Conservation (phyloP, 2,329 filamentous ascomycete species). For the Pseudogymnoascus sp. region DNA sequence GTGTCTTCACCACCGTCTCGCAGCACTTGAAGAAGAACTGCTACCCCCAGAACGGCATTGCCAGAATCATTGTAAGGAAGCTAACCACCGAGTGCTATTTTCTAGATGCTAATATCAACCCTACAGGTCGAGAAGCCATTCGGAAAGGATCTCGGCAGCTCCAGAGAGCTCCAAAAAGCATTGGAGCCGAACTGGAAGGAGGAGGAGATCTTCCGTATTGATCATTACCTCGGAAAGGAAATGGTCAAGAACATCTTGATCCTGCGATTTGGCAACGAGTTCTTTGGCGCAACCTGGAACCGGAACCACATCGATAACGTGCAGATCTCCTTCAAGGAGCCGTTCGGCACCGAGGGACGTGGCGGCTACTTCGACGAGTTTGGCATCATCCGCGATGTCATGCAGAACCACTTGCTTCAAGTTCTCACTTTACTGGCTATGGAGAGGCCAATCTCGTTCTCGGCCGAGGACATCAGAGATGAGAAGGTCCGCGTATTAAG, state of each 20-base stretch:
- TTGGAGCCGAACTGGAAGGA: conserved; percentile 97
- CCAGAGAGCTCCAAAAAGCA: conserved; percentile 86
- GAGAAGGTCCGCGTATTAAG: conserved; percentile 96
- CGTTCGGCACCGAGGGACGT: conserved; percentile 94
- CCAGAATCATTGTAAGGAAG: conserved; percentile 76
- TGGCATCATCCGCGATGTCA: conserved; percentile 97
- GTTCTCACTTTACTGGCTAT: conserved; percentile 93
- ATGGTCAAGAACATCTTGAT: conserved; percentile 99
- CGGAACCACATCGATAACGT: conserved; percentile 98
- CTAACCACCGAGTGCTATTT: background rate
- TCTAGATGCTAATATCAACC: conserved; percentile 17
- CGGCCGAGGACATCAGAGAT: conserved; percentile 93
- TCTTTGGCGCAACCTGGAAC: conserved; percentile 98
- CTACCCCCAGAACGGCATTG: conserved; percentile 84
- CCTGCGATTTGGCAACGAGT: conserved; percentile 95
- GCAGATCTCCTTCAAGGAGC: conserved; percentile 99
- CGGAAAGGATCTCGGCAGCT: conserved; percentile 91
- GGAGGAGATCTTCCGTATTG: conserved; percentile 97
- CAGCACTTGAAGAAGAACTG: conserved; percentile 96
- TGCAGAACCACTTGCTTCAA: conserved; percentile 98
- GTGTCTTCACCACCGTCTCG: conserved; percentile 95
- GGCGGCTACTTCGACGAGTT: conserved; percentile 99
- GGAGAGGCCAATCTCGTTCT: conserved; percentile 98
- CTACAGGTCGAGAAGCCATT: conserved; percentile 94
- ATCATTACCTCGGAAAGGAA: conserved; percentile 98